Evolutionary conservation across 495 filamentous ascomycete species (phyloP), one percentile per base, ranked within the genome.

Genomic region (Podospora tetraspora): DNA sequence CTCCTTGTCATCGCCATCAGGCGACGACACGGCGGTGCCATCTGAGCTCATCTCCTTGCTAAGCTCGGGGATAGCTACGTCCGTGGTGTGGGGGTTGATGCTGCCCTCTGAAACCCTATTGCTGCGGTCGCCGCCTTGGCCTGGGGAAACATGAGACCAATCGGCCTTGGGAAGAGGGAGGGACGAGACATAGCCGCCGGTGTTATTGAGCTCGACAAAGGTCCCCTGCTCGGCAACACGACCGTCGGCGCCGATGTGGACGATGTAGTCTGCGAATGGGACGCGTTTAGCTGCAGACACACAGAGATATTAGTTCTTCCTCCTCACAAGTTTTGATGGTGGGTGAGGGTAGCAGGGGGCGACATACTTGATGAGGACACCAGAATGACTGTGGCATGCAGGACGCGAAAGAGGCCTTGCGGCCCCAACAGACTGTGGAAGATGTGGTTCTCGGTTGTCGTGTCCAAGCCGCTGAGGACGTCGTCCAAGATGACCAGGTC

Each of bases 371-470:
- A 76, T 1, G 70, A 72, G 0, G 74, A 72, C 9, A 72, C 74
- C 43, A 89, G 73, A 11, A 90, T 75, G 2, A 88, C 80, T 2
- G 86, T 87, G 22, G 84, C 73, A 5, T 78, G 73, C 29, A 81
- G 75, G 32, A 80, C 74, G 16, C 84, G 81, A 4, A 88, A 74
- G 6, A 71, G 22, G 34, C 71, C 71, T 27, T 83, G 66, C 9
- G 70, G 66, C 6, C 86, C 86, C 59, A 89, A 73, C 1, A 90
- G 70, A 57, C 75, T 77, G 68, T 84, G 78, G 72, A 88, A 89
- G 29, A 90, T 82, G 19, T 81, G 79, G 22, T 84, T 81, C 71
- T 88, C 87, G 0, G 87, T 90, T 0, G 80, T 75, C 0, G 79
- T 73, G 72, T 90, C 88, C 7, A 91, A 79, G 10, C 86, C 86